phyloP scores from a whole-genome alignment of 495 filamentous ascomycete species.

The Penicillium ucsense region DNA sequence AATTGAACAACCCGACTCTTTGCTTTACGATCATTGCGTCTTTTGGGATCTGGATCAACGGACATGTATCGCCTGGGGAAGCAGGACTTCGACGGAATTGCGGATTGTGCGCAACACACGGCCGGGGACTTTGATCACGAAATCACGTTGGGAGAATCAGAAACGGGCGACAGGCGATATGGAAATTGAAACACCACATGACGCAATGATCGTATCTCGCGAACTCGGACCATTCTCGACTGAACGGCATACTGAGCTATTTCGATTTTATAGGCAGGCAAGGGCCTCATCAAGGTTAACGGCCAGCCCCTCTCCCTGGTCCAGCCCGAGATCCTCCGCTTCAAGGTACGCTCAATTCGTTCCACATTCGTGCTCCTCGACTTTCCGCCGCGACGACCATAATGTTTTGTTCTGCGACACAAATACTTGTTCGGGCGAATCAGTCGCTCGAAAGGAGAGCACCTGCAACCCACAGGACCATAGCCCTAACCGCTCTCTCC shows the following conservation, averaged over 20 bases:
- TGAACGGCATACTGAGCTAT: constrained; percentile 27
- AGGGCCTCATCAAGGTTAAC: constrained; percentile 97
- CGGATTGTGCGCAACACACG: background rate
- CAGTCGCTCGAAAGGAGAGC: no score
- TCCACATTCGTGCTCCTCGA: background rate
- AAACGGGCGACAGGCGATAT: constrained; percentile 5
- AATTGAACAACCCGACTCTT: background rate
- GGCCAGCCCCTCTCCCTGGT: constrained; percentile 89
- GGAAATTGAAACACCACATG: constrained; percentile 4
- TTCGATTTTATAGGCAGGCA: constrained; percentile 55
- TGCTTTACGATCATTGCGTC: constrained; percentile 13
- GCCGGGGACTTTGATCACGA: background rate
- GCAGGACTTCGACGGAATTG: no score
- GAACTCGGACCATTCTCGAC: constrained; percentile 1
- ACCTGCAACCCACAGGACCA: no score
- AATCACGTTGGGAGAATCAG: background rate
- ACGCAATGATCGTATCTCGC: constrained; percentile 10
- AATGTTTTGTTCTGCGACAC: constrained; percentile 1
- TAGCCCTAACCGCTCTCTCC: no score
- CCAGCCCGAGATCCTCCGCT: constrained; percentile 92
- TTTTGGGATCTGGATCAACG: background rate
- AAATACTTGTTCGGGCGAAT: background rate
- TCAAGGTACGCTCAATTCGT: constrained; percentile 56
- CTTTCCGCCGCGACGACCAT: background rate
- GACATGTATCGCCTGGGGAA: no score